Evolutionary conservation across 352 stramenopile species (phyloP).

Genomic region (Blastocystis sp.): DNA sequence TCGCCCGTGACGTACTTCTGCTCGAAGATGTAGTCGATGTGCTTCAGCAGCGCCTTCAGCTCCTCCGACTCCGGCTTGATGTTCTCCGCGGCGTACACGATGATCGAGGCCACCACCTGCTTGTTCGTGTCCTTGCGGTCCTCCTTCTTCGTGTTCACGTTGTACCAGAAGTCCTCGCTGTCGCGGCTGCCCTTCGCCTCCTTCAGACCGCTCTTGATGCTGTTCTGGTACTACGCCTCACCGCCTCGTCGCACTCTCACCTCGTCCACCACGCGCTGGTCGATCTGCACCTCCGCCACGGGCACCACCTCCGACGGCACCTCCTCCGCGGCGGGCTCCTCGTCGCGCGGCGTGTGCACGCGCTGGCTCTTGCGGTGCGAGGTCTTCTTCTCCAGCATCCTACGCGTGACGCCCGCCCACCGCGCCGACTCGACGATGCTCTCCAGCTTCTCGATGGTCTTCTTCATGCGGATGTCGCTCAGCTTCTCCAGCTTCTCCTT

Average conservation of each 20-base stretch:
- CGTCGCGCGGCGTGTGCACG: neutral
- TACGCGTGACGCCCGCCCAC: neutral
- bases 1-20: neutral
- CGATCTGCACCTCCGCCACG: neutral
- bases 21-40: slow-evolving; percentile 12
- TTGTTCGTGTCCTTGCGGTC: slow-evolving; percentile 19
- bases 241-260: neutral
- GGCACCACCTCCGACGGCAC: neutral
- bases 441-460: slow-evolving; percentile 77
- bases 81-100: slow-evolving; percentile 30
- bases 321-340: neutral
- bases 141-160: slow-evolving; percentile 32
- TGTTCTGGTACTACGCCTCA: slow-evolving; percentile 23
- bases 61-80: neutral
- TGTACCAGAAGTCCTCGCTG: slow-evolving; percentile 58
- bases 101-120: neutral
- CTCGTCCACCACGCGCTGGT: slow-evolving; percentile 1
- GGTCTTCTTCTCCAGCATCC: slow-evolving; percentile 35
- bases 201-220: slow-evolving; percentile 41
- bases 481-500: slow-evolving; percentile 89
- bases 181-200: slow-evolving; percentile 12
- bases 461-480: slow-evolving; percentile 88
- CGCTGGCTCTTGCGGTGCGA: neutral
- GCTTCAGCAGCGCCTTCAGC: neutral
- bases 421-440: slow-evolving; percentile 47